A percentile compares a stretch with the other conserved stretches of the same genome.
These are phyloP conservation scores for Deinandra increscens DNA, from an alignment of 129 eudicot genomes.

Conservation along the genomic window DNA sequence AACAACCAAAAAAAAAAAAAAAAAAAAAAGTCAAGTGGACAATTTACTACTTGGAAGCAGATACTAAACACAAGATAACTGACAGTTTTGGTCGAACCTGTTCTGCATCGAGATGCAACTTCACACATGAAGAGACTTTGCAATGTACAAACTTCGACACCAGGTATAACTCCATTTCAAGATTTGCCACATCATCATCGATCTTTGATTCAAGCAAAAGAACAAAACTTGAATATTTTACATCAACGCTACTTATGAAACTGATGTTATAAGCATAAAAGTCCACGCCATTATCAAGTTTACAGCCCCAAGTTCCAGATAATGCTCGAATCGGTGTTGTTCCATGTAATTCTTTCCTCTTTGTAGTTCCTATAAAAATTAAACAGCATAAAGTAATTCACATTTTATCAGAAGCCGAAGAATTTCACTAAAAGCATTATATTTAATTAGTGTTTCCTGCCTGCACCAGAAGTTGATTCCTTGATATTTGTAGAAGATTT, in stretches of 20 bases:
- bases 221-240: slow-evolving; percentile 56
- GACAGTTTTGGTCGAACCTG: slow-evolving; percentile 47
- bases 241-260: slow-evolving; percentile 53
- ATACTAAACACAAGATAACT: neutral
- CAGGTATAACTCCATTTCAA: slow-evolving; percentile 62
- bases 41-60: neutral
- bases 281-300: slow-evolving; percentile 36
- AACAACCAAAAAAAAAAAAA: too few species aligned
- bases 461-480: slow-evolving; percentile 51
- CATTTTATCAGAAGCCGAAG: neutral
- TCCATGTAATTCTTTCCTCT: slow-evolving; percentile 94
- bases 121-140: slow-evolving; percentile 49
- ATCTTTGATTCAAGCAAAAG: slow-evolving; percentile 67
- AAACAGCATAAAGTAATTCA: slow-evolving; percentile 1
- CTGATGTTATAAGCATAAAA: slow-evolving; percentile 66
- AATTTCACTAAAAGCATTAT: neutral
- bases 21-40: too few species aligned
- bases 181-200: slow-evolving; percentile 72
- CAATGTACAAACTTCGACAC: slow-evolving; percentile 56
- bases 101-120: slow-evolving; percentile 47
- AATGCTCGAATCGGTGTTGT: slow-evolving; percentile 41
- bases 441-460: slow-evolving; percentile 21
- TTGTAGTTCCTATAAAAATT: slow-evolving; percentile 67
- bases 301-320: slow-evolving; percentile 68
- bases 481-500: slow-evolving; percentile 32